These are phyloP conservation scores for Buxus sempervirens DNA, from an alignment of 164 flowering plant species.

Conservation along the genomic window DNA sequence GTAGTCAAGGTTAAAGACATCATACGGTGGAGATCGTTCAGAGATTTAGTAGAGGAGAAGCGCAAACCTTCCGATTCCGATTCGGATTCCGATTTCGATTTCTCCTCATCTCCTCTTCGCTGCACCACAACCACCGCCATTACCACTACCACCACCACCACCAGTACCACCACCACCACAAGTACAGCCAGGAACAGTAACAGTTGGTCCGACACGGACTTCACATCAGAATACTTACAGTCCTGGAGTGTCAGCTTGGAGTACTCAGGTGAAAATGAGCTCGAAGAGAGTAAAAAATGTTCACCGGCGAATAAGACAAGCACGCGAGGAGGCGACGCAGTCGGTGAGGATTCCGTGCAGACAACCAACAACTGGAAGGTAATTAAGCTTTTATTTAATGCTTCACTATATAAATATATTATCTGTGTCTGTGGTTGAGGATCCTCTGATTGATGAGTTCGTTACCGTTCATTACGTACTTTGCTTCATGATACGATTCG, in stretches of 20 bases:
- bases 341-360: slow-evolving; percentile 34
- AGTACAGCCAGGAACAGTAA: slow-evolving; percentile 22
- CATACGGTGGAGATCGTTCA: slow-evolving; percentile 46
- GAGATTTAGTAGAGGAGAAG: slow-evolving; percentile 29
- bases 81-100: too few species aligned
- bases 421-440: slow-evolving; percentile 17
- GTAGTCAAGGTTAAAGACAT: slow-evolving; percentile 33
- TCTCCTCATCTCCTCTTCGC: slow-evolving; percentile 12
- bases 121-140: background rate
- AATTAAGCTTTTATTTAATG: slow-evolving; percentile 7
- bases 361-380: slow-evolving; percentile 26
- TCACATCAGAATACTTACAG: slow-evolving; percentile 26
- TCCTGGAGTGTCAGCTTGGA: slow-evolving; percentile 33
- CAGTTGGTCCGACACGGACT: slow-evolving; percentile 44
- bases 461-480: slow-evolving; percentile 1
- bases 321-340: slow-evolving; percentile 17
- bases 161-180: slow-evolving; percentile 2
- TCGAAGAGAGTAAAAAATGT: slow-evolving; percentile 21
- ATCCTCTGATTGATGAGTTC: background rate
- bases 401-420: slow-evolving; percentile 3
- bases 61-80: slow-evolving; percentile 26
- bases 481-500: too few species aligned
- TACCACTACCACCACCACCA: slow-evolving; percentile 5
- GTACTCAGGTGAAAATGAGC: slow-evolving; percentile 28
- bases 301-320: slow-evolving; percentile 8